These are phyloP conservation scores for Populus pruinosa DNA, from an alignment of 345 rosid species.

Conservation along the genomic window DNA sequence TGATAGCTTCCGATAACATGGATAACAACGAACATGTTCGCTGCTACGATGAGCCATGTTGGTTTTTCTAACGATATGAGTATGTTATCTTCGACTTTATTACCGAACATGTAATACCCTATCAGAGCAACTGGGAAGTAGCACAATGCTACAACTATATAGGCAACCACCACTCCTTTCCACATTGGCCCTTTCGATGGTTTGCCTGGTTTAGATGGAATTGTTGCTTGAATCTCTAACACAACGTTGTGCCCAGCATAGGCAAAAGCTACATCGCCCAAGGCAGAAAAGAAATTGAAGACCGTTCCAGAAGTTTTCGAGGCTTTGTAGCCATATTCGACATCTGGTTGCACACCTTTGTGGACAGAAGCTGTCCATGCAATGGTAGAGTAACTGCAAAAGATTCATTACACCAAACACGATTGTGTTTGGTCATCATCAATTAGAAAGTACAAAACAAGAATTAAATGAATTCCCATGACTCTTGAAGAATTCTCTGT, in stretches of 20 bases:
- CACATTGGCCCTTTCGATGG: conserved; percentile 34
- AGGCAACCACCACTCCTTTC: conserved; percentile 29
- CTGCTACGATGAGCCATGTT: conserved; percentile 22
- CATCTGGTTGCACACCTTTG: conserved; percentile 22
- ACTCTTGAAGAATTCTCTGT: too few relatives aligned
- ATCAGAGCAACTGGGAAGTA: conserved; percentile 30
- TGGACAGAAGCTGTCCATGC: conserved; percentile 28
- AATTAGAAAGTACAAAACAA: too few relatives aligned
- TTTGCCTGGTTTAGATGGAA: conserved; percentile 28
- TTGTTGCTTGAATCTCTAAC: conserved; percentile 33
- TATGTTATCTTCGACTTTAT: conserved; percentile 23
- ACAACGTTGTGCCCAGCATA: conserved; percentile 36
- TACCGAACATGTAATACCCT: conserved; percentile 25
- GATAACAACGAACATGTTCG: conserved; percentile 24
- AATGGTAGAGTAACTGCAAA: conserved; percentile 24
- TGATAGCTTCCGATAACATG: conserved; percentile 37
- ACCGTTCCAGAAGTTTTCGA: conserved; percentile 14
- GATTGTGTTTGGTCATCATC: too few relatives aligned
- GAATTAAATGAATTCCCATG: too few relatives aligned
- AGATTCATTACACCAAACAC: neutral
- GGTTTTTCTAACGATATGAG: conserved; percentile 27
- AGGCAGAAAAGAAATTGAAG: conserved; percentile 19
- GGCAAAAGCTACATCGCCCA: conserved; percentile 34
- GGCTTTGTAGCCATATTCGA: conserved; percentile 14
- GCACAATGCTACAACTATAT: conserved; percentile 26